Evolutionary conservation across 2,329 filamentous ascomycete genomes (phyloP), one percentile per base, ranked within the genome.

Genomic region (Fonsecaea pedrosoi): DNA sequence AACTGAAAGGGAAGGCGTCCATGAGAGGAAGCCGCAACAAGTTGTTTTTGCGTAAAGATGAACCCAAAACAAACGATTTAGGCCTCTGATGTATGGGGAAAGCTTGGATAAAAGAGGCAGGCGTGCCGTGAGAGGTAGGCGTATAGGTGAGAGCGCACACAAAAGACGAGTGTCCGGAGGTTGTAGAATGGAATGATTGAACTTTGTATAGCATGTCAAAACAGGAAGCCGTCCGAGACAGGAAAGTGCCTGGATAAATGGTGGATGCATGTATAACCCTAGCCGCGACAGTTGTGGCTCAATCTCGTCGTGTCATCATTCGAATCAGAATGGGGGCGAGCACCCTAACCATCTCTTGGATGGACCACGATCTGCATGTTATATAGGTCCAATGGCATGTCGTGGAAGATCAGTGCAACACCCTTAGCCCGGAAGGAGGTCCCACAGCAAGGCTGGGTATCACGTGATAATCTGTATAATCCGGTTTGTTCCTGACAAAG

Each of bases 1-100:
- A 9, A 50, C 21, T 21, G 45, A 50, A 50, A 25, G 21, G 45
- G 45, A 50, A 50, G 45, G 45, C 45, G 45, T 50, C 45, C 45
- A 25, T 10, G 45, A 50, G 45, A 50, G 45, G 45, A 12, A 50
- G 25, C 7, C 45, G 45, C 25, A 7, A 25, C 4, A 13, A 8
- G 40, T 42, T 5, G 15, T 5, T 42, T 42, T 13, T n/a, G 10
- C 18, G 18, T 42, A 15, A n/a, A 42, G 15, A n/a, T n/a, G 40
- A 42, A 42, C 15, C 13, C 40, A n/a, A 6, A 8, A n/a, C 3
- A n/a, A 40, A 42, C n/a, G 15, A 42, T n/a, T n/a, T 4, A 42
- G 40, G 40, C 15, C 40, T 5, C 15, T 42, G 15, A n/a, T n/a
- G 5, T 42, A n/a, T 6, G 15, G 13, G 40, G 15, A 42, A 9